Conservation (phyloP, 2,329 filamentous ascomycete species). For the Ceratocystis papillata region DNA sequence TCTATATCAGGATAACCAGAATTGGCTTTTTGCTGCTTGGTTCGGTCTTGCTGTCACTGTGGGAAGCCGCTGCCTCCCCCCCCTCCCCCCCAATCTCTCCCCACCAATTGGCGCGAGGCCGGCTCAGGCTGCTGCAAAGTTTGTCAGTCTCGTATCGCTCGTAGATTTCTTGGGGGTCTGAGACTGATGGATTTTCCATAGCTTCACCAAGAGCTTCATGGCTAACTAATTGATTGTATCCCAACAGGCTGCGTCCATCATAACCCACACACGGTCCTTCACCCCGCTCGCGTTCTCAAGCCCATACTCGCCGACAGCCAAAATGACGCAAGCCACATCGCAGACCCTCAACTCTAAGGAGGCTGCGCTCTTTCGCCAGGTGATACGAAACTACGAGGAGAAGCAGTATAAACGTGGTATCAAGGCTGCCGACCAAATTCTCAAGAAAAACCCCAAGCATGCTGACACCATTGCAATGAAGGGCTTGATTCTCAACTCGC, state of each 20-base stretch:
- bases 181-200: background rate
- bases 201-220: background rate
- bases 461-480: constrained; percentile 99
- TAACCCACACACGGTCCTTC: background rate
- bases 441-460: constrained; percentile 89
- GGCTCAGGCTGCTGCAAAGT: background rate
- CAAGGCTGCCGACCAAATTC: constrained; percentile 91
- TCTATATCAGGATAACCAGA: background rate
- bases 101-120: background rate
- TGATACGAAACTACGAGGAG: constrained; percentile 92
- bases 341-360: constrained; percentile 64
- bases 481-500: constrained; percentile 85
- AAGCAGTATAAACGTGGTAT: constrained; percentile 95
- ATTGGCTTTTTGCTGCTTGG: background rate
- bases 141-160: background rate
- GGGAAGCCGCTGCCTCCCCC: background rate
- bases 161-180: background rate
- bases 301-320: constrained; percentile 22
- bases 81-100: background rate
- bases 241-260: constrained; percentile 6
- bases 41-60: background rate
- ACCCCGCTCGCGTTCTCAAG: background rate
- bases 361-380: constrained; percentile 81
- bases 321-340: constrained; percentile 53
- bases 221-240: constrained; percentile 3